Percentiles rank a stretch among this genome's conserved stretches.
Evolutionary conservation across 1,284 basidiomycete species (phyloP).

Genomic region (Phellinidium pouzarii): DNA sequence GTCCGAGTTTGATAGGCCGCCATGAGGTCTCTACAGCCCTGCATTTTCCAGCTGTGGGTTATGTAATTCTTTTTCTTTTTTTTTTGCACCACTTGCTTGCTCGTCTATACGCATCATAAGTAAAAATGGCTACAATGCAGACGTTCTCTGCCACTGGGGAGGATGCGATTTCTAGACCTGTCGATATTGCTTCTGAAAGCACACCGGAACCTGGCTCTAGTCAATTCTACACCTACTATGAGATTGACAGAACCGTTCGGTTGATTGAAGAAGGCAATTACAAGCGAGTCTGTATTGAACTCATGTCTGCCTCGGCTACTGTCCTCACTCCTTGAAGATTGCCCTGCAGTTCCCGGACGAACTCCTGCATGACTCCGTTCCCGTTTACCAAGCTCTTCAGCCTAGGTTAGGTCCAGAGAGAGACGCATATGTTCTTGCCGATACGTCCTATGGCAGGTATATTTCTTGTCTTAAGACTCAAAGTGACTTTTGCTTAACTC

Average conservation of each 20-base stretch:
- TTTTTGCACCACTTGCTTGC: too few relatives aligned
- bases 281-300: constrained; percentile 43
- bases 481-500: not conserved
- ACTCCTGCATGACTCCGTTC: constrained; percentile 81
- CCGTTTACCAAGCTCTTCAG: constrained; percentile 75
- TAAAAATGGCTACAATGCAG: constrained; percentile 1
- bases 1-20: not conserved
- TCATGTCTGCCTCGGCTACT: not conserved
- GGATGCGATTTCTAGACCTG: constrained; percentile 48
- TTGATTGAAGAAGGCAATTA: constrained; percentile 48
- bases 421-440: constrained; percentile 87
- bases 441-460: constrained; percentile 95
- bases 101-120: not conserved
- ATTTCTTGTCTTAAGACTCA: constrained; percentile 21
- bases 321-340: constrained; percentile 41
- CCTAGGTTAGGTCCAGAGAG: constrained; percentile 38
- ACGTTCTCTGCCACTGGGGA: constrained; percentile 54
- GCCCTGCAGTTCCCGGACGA: constrained; percentile 97
- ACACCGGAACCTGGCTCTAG: constrained; percentile 29
- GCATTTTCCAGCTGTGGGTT: too few relatives aligned
- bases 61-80: too few relatives aligned
- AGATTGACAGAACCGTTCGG: constrained; percentile 48
- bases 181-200: constrained; percentile 38
- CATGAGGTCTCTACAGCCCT: too few relatives aligned
- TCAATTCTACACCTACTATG: constrained; percentile 52